phyloP scores from a whole-genome alignment of 1,284 basidiomycete genomes.

The Tremellales sp. region DNA sequence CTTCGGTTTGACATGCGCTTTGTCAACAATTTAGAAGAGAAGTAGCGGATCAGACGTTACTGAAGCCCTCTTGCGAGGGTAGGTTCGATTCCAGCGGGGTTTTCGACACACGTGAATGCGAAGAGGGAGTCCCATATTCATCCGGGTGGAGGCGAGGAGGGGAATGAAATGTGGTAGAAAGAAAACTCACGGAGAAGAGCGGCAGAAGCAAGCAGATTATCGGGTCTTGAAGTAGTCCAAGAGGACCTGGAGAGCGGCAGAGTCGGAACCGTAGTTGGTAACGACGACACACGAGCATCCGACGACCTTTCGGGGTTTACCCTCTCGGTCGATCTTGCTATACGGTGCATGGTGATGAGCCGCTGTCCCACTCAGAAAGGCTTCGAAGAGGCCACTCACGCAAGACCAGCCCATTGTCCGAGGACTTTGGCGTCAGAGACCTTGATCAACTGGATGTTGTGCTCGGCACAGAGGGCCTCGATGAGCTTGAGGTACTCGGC shows the following conservation, averaged over 20 bases:
- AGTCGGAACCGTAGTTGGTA: slow-evolving; percentile 96
- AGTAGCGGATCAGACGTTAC: slow-evolving; percentile 46
- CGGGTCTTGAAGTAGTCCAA: slow-evolving; percentile 62
- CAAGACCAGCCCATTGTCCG: slow-evolving; percentile 96
- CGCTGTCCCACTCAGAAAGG: background rate
- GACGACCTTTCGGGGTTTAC: slow-evolving; percentile 95
- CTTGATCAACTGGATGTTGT: slow-evolving; percentile 99
- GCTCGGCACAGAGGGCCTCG: slow-evolving; percentile 97
- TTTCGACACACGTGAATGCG: slow-evolving; percentile 48
- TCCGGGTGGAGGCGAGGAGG: slow-evolving; percentile 22
- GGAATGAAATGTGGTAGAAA: slow-evolving; percentile 1
- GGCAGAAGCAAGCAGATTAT: slow-evolving; percentile 27
- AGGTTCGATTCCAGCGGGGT: slow-evolving; percentile 52
- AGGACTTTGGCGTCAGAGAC: slow-evolving; percentile 95
- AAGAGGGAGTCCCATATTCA: slow-evolving; percentile 52
- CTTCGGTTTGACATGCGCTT: too few relatives aligned
- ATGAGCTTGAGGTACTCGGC: slow-evolving; percentile 99
- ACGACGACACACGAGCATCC: slow-evolving; percentile 97
- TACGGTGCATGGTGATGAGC: slow-evolving; percentile 13
- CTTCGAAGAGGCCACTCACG: slow-evolving; percentile 42
- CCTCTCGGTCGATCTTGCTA: slow-evolving; percentile 99
- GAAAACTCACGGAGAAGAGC: slow-evolving; percentile 11
- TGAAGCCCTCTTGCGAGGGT: slow-evolving; percentile 45
- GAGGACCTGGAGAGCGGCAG: slow-evolving; percentile 93
- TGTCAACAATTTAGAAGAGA: too few relatives aligned